These are phyloP conservation scores for Leptographium wingfieldii DNA, from an alignment of 2,329 filamentous ascomycete genomes.

Conservation along the genomic window DNA sequence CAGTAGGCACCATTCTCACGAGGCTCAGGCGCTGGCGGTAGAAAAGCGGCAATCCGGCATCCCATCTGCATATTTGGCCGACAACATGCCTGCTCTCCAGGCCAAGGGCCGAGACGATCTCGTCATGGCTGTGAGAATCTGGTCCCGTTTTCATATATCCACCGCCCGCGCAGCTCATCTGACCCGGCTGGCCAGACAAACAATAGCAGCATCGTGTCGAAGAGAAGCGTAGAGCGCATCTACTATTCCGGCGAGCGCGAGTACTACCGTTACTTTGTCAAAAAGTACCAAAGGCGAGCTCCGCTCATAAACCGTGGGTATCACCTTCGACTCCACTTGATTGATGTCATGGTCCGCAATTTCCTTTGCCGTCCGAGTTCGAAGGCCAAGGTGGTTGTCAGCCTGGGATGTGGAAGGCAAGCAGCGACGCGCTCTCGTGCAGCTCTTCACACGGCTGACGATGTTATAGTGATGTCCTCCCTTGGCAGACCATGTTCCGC, in stretches of 20 bases:
- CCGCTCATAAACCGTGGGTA: constrained; percentile 86
- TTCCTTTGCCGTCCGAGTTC: constrained; percentile 47
- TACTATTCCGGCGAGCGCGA: constrained; percentile 69
- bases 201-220: constrained; percentile 83
- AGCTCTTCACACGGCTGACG: neutral
- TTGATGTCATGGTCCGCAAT: constrained; percentile 60
- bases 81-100: constrained; percentile 1
- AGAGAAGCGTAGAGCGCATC: constrained; percentile 79
- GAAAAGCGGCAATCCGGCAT: neutral
- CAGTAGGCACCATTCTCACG: neutral
- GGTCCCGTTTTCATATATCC: neutral
- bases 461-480: constrained; percentile 60
- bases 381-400: constrained; percentile 62
- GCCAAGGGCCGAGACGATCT: constrained; percentile 29
- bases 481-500: constrained; percentile 66
- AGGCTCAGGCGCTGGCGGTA: neutral
- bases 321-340: constrained; percentile 70
- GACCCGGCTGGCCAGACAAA: constrained; percentile 50
- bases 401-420: constrained; percentile 84
- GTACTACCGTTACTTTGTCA: constrained; percentile 80
- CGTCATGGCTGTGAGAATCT: constrained; percentile 36
- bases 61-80: neutral
- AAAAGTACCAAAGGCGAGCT: constrained; percentile 68
- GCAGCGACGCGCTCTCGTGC: constrained; percentile 19
- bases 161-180: neutral